A percentile compares a stretch with the other conserved stretches of the same genome.
phyloP scores from a whole-genome alignment of 2,329 filamentous ascomycete genomes.

The Epichloe festucae region DNA sequence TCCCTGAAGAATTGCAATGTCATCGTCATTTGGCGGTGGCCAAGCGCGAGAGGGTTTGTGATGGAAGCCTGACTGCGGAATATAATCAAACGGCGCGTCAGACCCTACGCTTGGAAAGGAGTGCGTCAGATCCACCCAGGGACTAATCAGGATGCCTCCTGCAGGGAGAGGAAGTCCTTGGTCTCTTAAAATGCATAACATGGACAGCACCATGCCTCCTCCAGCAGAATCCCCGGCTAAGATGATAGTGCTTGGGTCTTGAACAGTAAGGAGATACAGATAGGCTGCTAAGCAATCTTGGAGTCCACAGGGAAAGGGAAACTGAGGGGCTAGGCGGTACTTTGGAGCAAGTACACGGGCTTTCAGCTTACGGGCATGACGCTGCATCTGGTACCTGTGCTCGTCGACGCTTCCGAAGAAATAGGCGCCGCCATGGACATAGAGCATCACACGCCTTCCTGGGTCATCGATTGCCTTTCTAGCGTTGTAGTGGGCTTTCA shows the following conservation, averaged over 20 bases:
- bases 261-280: constrained; percentile 61
- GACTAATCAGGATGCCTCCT: constrained; percentile 80
- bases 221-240: constrained; percentile 89
- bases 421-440: constrained; percentile 88
- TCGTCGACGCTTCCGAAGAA: constrained; percentile 94
- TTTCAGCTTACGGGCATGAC: constrained; percentile 87
- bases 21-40: constrained; percentile 79
- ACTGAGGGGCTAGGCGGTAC: constrained; percentile 85
- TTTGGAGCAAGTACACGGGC: constrained; percentile 76
- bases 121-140: constrained; percentile 92
- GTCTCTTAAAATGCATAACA: constrained; percentile 72
- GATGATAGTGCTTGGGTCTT: constrained; percentile 71
- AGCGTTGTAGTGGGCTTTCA: constrained; percentile 61
- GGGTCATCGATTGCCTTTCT: constrained; percentile 48
- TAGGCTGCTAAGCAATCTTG: constrained; percentile 86
- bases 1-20: constrained; percentile 43
- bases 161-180: constrained; percentile 74
- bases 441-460: constrained; percentile 72
- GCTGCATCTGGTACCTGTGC: constrained; percentile 95
- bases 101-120: constrained; percentile 82
- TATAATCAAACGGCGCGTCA: constrained; percentile 69
- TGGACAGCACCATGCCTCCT: constrained; percentile 72
- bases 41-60: constrained; percentile 83
- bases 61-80: constrained; percentile 76
- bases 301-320: constrained; percentile 86